Conservation (phyloP, 2,329 filamentous ascomycete genomes). For the Thelonectria blattea region DNA sequence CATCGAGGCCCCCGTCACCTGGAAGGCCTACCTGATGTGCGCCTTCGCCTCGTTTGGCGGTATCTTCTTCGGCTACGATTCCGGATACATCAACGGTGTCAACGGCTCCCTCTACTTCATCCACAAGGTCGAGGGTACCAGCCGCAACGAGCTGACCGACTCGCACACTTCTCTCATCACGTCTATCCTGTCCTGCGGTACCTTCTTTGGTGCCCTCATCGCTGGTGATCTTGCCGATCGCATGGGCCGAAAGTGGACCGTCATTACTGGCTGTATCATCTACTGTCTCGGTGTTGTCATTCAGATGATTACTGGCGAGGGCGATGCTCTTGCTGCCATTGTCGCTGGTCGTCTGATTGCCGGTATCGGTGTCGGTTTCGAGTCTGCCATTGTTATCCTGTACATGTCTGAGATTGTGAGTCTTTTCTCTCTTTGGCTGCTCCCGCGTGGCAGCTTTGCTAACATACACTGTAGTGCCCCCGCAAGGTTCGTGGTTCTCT, state of each 20-base stretch:
- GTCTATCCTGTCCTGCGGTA: conserved; percentile 78
- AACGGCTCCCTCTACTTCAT: conserved; percentile 60
- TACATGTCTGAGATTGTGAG: conserved; percentile 85
- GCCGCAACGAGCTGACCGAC: conserved; percentile 43
- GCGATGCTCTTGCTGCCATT: conserved; percentile 63
- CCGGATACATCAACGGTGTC: conserved; percentile 75
- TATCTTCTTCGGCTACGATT: conserved; percentile 82
- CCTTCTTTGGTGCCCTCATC: conserved; percentile 79
- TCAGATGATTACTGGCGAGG: conserved; percentile 62
- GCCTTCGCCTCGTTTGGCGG: conserved; percentile 74
- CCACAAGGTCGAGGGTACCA: conserved; percentile 54
- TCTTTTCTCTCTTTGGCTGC: conserved; percentile 16
- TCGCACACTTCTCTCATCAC: conserved; percentile 64
- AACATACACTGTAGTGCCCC: conserved; percentile 53
- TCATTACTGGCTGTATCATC: conserved; percentile 73
- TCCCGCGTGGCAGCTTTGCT: conserved; percentile 6
- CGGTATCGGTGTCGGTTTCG: conserved; percentile 80
- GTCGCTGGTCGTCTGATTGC: conserved; percentile 77
- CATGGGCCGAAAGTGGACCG: conserved; percentile 74
- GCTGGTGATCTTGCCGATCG: conserved; percentile 79
- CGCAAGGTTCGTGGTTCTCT: conserved; percentile 30
- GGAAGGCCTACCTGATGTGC: conserved; percentile 72
- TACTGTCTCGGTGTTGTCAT: conserved; percentile 73
- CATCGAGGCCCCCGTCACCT: conserved; percentile 72
- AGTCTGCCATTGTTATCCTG: conserved; percentile 79